Evolutionary conservation across 1,284 basidiomycete genomes (phyloP), one percentile per base, ranked within the genome.

Genomic region (Trichosporon asahii): DNA sequence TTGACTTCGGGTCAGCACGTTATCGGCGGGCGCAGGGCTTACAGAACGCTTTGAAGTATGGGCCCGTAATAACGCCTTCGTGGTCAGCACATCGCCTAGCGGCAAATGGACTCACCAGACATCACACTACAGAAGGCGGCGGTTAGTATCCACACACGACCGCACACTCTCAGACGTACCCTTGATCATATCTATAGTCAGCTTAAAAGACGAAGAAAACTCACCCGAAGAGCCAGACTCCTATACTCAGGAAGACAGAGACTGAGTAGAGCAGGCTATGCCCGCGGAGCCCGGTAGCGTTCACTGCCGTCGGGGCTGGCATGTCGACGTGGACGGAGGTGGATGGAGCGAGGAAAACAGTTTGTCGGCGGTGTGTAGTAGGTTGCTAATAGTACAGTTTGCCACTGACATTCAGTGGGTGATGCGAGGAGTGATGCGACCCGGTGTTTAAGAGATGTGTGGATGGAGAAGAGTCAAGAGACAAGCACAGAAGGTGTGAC

Each of bases 31-130:
- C 33, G 35, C 15, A 35, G 1, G 35, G 68, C 75, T 73, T 60
- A 75, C 78, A 75, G 64, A 76, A 78, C 18, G 78, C 76, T 76
- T 88, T 89, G 84, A 98, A 97, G 82, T 95, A 89, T 29, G 94
- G 93, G 0, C 93, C 93, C 23, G 95, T 98, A 82, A 98, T 96
- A 77, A 97, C 90, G 35, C 94, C 94, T 74, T 61, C 5, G 23
- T 12, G 31, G 65, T 73, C 31, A 77, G 72, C 63, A n/a, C 33
- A 25, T 61, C 9, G 25, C 15, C 9, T 44, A 44, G 40, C 27
- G 57, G 18, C 18, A 33, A 44, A 61, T 70, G 1, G 61, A 68
- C 71, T 71, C 67, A 80, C 83, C 83, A 35, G 80, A 85, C 81
- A 84, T 84, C 65, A 78, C 77, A 44, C 69, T 77, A 63, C 15